Percentiles rank a stretch among this genome's conserved stretches.
Evolutionary conservation across 1,284 basidiomycete species (phyloP).

Genomic region (Marasmius sp.): DNA sequence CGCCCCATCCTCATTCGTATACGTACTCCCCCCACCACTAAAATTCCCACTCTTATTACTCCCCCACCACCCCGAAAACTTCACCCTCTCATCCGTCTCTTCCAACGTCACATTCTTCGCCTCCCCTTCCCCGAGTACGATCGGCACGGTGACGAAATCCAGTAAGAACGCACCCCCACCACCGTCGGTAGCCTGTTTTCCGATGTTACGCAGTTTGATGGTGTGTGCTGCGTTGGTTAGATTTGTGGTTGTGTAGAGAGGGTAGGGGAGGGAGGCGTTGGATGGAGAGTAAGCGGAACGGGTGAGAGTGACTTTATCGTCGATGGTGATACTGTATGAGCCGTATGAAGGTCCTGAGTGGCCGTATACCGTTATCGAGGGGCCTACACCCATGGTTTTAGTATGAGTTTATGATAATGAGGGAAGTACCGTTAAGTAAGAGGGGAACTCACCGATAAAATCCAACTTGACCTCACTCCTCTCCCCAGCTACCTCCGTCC

Average conservation of each 20-base stretch:
- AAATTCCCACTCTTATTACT: conserved; percentile 39
- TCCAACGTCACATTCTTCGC: conserved; percentile 37
- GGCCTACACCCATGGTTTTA: no score
- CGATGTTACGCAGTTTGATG: conserved; percentile 36
- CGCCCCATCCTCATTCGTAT: conserved; percentile 37
- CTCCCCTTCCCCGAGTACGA: conserved; percentile 36
- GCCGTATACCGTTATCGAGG: conserved; percentile 39
- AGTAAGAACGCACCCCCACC: conserved; percentile 35
- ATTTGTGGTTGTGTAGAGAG: conserved; percentile 32
- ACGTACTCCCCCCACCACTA: conserved; percentile 42
- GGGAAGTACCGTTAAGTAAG: no score
- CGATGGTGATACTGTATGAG: conserved; percentile 36
- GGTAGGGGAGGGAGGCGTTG: conserved; percentile 30
- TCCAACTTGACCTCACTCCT: conserved; percentile 29
- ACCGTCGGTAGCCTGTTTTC: conserved; percentile 28
- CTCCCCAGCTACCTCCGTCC: conserved; percentile 32
- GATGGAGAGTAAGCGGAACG: conserved; percentile 21
- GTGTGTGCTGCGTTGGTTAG: conserved; percentile 36
- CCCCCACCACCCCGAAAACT: conserved; percentile 37
- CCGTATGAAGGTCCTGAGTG: conserved; percentile 38
- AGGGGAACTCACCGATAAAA: conserved; percentile 39
- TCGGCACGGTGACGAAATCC: conserved; percentile 36
- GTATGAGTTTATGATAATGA: no score
- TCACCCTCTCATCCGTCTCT: conserved; percentile 35
- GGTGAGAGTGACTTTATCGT: conserved; percentile 22